Conservation (phyloP, 257 asterid genomes). For the Forsythia suspensa region DNA sequence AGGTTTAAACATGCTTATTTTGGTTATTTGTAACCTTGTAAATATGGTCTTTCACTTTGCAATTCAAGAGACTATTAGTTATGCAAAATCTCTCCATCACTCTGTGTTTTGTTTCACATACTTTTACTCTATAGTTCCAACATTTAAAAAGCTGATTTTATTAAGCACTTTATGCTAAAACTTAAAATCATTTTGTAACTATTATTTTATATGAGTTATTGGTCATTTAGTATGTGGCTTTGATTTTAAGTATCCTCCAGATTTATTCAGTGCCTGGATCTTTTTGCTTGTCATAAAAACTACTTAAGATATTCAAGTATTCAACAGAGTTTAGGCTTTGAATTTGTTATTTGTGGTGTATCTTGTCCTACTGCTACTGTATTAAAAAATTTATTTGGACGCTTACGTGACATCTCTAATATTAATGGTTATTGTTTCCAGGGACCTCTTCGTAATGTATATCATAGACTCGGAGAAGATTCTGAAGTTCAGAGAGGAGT, state of each 20-base stretch:
- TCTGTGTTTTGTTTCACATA: not conserved
- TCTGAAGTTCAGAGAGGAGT: conserved; percentile 36
- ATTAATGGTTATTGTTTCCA: conserved; percentile 27
- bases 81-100: not conserved
- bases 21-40: not conserved
- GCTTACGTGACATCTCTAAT: not conserved
- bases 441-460: conserved; percentile 74
- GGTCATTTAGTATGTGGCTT: not conserved
- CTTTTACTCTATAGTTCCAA: not conserved
- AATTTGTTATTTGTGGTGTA: not conserved
- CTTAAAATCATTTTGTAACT: not conserved
- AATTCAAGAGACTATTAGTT: not conserved
- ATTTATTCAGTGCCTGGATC: not conserved
- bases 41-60: not conserved
- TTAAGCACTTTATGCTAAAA: not conserved
- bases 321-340: not conserved
- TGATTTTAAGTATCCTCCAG: too few species aligned
- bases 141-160: not conserved
- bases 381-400: not conserved
- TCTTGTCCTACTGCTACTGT: not conserved
- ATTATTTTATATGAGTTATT: not conserved
- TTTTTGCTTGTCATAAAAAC: not conserved
- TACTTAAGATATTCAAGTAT: too few species aligned
- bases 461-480: conserved; percentile 36
- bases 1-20: not conserved